Evolutionary conservation across 2,329 filamentous ascomycete species (phyloP).

Genomic region (Diaporthe velutina): DNA sequence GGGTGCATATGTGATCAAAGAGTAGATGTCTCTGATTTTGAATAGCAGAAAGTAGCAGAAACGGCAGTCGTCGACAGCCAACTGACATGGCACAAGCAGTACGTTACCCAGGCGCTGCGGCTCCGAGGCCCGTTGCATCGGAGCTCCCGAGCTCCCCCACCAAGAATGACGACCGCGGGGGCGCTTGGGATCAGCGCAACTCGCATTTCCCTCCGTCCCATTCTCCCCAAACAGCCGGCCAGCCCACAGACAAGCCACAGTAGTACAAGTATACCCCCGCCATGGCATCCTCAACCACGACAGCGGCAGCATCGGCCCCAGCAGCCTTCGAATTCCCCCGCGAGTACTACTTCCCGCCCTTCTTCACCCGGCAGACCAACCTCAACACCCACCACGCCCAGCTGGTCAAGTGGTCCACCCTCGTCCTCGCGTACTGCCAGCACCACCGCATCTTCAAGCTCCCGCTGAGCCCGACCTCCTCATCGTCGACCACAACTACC

Average conservation of each 20-base stretch:
- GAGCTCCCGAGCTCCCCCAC: conserved; percentile 13
- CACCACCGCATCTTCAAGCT: conserved; percentile 83
- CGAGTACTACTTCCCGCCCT: conserved; percentile 83
- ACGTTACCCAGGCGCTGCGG: neutral
- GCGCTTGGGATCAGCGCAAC: neutral
- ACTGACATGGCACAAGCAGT: neutral
- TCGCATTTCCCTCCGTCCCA: neutral
- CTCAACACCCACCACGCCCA: conserved; percentile 80
- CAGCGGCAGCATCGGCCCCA: neutral
- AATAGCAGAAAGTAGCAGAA: neutral
- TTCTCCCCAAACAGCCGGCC: neutral
- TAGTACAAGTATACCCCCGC: neutral
- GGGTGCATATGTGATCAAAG: neutral
- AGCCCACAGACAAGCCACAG: neutral
- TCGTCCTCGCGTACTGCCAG: conserved; percentile 87
- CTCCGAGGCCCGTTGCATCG: conserved; percentile 1
- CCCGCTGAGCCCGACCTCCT: conserved; percentile 62
- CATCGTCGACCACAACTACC: conserved; percentile 60
- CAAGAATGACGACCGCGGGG: conserved; percentile 36
- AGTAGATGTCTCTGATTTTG: too few species aligned
- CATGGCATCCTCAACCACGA: neutral
- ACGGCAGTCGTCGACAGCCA: neutral
- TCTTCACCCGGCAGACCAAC: conserved; percentile 87
- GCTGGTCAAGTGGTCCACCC: conserved; percentile 85
- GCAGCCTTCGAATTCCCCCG: conserved; percentile 67